Base-by-base conservation (phyloP, 1,284 basidiomycete species). In the Tylopilus sp. region DNA sequence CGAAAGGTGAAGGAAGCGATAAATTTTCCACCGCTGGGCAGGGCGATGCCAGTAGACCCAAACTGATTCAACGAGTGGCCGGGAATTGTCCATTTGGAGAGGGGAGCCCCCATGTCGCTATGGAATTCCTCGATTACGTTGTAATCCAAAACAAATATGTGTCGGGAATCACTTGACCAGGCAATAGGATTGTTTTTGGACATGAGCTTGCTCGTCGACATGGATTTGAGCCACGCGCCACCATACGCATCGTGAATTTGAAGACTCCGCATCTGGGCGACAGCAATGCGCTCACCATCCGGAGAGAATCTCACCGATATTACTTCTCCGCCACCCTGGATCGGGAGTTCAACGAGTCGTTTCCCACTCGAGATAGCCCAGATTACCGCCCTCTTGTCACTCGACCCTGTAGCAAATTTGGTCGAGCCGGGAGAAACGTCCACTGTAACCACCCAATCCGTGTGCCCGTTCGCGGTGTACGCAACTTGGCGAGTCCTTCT, bases 271-370 rank as follows among this genome's bases (percentile, higher is more conserved):
- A n/a, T n/a, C n/a, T n/a, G n/a, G n/a, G 30, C 15, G 7, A 26
- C 48, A 0, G 34, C 46, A 2, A 51, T 18, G 9, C 14, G 34
- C 26, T 26, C 17, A 0, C 46, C 38, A 2, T 50, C 30, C 2
- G 50, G 50, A 20, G 50, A 40, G 36, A 50, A 44, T 21, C 31
- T 44, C 17, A 36, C 46, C 1, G 15, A 26, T n/a, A n/a, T n/a
- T n/a, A n/a, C n/a, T n/a, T n/a, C n/a, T n/a, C n/a, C 2, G 2
- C 26, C 2, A 48, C 31, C 55, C 35, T 14, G 2, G 20, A 33
- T 28, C n/a, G n/a, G n/a, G n/a, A n/a, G n/a, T n/a, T n/a, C n/a
- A n/a, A n/a, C n/a, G n/a, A n/a, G n/a, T 20, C 1, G 46, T n/a
- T 10, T 12, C 7, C 40, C 39, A 8, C 5, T 43, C 7, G 7